Evolutionary conservation across 306 rosid species (phyloP), one percentile per base, ranked within the genome.

Genomic region (Vigna mungo): DNA sequence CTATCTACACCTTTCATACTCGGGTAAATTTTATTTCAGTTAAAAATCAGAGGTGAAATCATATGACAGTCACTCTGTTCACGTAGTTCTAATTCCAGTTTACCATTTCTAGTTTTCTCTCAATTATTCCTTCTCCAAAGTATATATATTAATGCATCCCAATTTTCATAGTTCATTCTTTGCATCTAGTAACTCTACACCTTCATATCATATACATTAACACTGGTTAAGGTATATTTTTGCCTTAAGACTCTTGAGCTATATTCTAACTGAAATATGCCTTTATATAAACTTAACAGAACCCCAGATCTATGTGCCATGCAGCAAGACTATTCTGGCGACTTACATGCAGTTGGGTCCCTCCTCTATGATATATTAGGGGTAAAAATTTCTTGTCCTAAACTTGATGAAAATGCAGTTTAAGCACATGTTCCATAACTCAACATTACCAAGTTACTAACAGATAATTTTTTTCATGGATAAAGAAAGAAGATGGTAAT

Each of bases 221-320:
- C 2, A 4, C 27, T 55, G 17, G 9, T 16, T 52, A 41, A 37
- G 12, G 43, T 14, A 71, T 60, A 52, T 83, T 30, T 47, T 71
- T 5, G 13, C 5, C 58, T 71, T 32, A 6, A 27, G 18, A 30
- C 43, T 60, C 21, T 60, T 60, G 20, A 8, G 25, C 68, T 62
- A 16, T 34, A 34, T 36, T 62, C 25, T 3, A 58, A 46, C 68
- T 77, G 58, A 74, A 61, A 14, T 63, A 30, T 64, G 34, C 18
- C 68, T 63, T 46, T 58, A 34, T 39, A 77, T 64, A 12, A 65
- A 76, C 43, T 55, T 78, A 69, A 71, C 53, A 94, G 98, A 86
- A 92, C 98, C 39, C 98, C 95, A 34, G 91, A 90, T 87, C 51
- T 94, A 56, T 84, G 92, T 73, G 83, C 93, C 12, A 89, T 94